Evolutionary conservation across 2,329 filamentous ascomycete species (phyloP), one percentile per base, ranked within the genome.

Genomic region (Chrysoporthe austroafricana): DNA sequence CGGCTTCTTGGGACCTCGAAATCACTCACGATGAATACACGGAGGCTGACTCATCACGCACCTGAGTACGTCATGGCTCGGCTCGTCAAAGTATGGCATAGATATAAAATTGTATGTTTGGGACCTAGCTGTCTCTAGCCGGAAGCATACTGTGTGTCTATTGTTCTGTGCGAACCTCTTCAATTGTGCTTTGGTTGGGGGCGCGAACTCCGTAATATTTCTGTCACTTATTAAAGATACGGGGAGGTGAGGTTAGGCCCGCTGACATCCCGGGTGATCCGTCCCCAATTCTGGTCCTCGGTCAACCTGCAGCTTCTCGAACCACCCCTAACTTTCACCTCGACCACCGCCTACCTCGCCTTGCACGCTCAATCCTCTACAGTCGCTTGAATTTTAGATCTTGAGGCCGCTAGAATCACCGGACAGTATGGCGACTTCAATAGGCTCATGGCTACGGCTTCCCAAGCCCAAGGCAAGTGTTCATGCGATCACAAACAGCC

Each of bases 381-480:
- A 44, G 13, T n/a, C 52, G n/a, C n/a, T 44, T 36, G 42, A 26
- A 14, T 18, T 58, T 39, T 9, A 54, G 18, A 16, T 7, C 14
- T 18, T 3, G 13, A 58, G 4, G 6, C 46, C 7, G 16, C 2
- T 46, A 8, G 18, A 4, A 16, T 2, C 16, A 44, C 16, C 42
- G 39, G 26, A 57, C 44, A 67, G n/a, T 13, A 70, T 70, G 68
- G 63, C 60, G 21, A 54, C 34, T 14, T 67, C 64, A 39, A 56
- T 52, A 59, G 50, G 61, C 32, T 58, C 62, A 44, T 54, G 66
- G 64, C 50, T 62, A 7, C 61, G 62, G 66, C 61, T 70, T 48
- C 68, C 66, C 39, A 67, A 66, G 54, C 63, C 69, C 13, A 70
- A 69, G 69, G 69, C 63, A 60, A 44, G 66, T 64, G 6, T 58